Evolutionary conservation across 768 basidiomycete species (phyloP).

Genomic region (Rhizopogon salebrosus): DNA sequence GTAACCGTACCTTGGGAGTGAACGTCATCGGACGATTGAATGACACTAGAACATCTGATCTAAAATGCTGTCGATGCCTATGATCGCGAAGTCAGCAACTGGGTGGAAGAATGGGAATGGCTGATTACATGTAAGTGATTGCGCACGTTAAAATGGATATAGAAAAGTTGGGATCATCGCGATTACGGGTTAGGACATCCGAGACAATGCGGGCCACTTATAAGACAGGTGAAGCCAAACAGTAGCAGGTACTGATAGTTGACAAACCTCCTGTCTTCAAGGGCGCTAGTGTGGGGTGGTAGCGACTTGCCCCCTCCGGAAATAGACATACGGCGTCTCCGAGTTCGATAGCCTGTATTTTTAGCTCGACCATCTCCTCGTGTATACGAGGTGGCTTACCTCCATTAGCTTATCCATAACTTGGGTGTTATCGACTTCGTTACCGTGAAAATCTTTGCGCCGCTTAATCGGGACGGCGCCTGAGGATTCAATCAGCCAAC

Average conservation of each 20-base stretch:
- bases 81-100: constrained; percentile 1
- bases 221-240: background rate
- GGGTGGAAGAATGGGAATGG: background rate
- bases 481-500: constrained; percentile 85
- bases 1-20: constrained; percentile 46
- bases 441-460: constrained; percentile 60
- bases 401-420: constrained; percentile 66
- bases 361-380: constrained; percentile 5
- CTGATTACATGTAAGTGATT: constrained; percentile 69
- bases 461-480: constrained; percentile 83
- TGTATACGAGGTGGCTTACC: constrained; percentile 31
- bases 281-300: constrained; percentile 82
- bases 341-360: constrained; percentile 57
- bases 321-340: constrained; percentile 82
- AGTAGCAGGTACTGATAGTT: background rate
- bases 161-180: constrained; percentile 63
- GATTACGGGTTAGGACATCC: constrained; percentile 67
- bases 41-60: constrained; percentile 82
- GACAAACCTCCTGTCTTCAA: constrained; percentile 77
- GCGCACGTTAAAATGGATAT: constrained; percentile 73
- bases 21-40: constrained; percentile 71
- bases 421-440: constrained; percentile 56
- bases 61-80: constrained; percentile 83
- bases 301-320: constrained; percentile 83
- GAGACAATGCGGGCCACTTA: constrained; percentile 80